phyloP scores from a whole-genome alignment of 2,329 filamentous ascomycete species.

The Ophiostoma populinum region DNA sequence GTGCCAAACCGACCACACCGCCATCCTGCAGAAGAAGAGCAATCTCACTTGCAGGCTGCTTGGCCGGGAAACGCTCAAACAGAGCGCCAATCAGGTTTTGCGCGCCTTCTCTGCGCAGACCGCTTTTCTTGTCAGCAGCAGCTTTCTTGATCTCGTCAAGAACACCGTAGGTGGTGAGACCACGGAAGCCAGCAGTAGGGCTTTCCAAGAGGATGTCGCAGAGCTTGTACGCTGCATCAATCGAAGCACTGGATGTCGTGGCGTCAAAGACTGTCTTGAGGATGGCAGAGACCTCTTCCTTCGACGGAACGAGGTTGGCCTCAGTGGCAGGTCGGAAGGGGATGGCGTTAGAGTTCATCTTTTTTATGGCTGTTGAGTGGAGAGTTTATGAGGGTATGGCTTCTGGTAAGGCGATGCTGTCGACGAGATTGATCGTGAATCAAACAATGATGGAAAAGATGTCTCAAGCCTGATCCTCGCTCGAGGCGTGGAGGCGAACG shows the following conservation, averaged over 20 bases:
- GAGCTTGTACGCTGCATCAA: constrained; percentile 46
- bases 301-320: constrained; percentile 20
- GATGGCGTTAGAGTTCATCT: constrained; percentile 11
- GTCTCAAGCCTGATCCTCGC: constrained; percentile 1
- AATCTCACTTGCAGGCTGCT: constrained; percentile 63
- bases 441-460: neutral
- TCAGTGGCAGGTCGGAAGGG: constrained; percentile 11
- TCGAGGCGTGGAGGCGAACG: neutral
- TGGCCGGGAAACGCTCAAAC: constrained; percentile 72
- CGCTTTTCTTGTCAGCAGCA: constrained; percentile 85
- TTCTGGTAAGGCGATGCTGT: neutral
- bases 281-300: constrained; percentile 47
- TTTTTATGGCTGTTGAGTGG: neutral
- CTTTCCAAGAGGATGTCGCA: constrained; percentile 39
- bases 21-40: constrained; percentile 70
- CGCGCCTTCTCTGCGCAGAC: constrained; percentile 66
- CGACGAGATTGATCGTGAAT: neutral
- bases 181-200: constrained; percentile 29
- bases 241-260: constrained; percentile 48
- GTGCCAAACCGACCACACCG: constrained; percentile 50
- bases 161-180: constrained; percentile 35
- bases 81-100: constrained; percentile 91
- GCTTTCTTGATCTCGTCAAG: constrained; percentile 48
- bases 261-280: constrained; percentile 52
- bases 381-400: neutral